Conservation (phyloP, 1,284 basidiomycete species). For the Inonotus hispidus region DNA sequence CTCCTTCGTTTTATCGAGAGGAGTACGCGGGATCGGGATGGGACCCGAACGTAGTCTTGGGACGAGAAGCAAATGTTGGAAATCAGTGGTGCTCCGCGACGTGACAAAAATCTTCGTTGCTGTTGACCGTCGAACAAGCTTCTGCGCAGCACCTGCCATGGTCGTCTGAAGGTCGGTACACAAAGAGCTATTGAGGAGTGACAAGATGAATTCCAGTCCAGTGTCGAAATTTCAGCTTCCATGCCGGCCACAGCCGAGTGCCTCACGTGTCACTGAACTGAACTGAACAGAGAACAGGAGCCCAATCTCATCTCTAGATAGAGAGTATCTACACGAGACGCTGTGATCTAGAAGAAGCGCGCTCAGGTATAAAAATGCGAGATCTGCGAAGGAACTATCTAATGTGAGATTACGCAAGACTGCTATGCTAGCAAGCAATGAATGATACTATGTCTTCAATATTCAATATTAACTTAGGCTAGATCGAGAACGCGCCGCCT, state of each 20-base stretch:
- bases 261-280: no score
- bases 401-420: background rate
- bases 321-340: no score
- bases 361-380: no score
- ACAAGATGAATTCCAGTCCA: no score
- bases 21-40: background rate
- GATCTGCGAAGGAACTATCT: no score
- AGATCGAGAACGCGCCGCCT: background rate
- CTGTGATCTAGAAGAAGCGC: no score
- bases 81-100: constrained; percentile 15
- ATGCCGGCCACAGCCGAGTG: no score
- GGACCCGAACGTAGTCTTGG: constrained; percentile 4
- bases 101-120: constrained; percentile 13
- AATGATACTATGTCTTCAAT: no score
- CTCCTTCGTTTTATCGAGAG: constrained; percentile 29
- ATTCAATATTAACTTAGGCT: no score
- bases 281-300: no score
- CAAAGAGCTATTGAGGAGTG: background rate
- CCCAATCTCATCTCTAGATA: no score
- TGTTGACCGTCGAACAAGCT: constrained; percentile 10
- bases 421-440: constrained; percentile 14
- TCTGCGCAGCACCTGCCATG: constrained; percentile 21
- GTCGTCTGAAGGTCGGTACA: background rate
- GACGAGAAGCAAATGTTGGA: constrained; percentile 16
- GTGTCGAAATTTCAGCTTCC: no score